These are phyloP conservation scores for Dicorynia guianensis DNA, from an alignment of 306 rosid species.

Conservation along the genomic window DNA sequence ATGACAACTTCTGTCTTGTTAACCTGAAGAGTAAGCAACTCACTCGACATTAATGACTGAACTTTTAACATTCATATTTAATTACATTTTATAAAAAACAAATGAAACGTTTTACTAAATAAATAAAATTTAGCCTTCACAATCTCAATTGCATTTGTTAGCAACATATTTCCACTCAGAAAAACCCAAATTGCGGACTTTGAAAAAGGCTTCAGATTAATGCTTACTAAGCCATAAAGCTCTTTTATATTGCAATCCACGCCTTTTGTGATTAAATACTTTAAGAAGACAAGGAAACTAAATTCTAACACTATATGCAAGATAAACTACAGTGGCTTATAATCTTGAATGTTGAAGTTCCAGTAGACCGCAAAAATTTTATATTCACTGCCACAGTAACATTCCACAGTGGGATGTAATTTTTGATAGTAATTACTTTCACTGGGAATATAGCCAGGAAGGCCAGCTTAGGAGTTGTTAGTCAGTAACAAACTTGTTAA, in stretches of 20 bases:
- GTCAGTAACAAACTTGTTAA: background rate
- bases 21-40: slow-evolving; percentile 62
- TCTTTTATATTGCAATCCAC: slow-evolving; percentile 11
- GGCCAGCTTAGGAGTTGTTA: background rate
- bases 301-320: background rate
- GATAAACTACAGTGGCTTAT: slow-evolving; percentile 8
- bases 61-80: background rate
- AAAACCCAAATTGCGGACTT: background rate
- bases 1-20: slow-evolving; percentile 75
- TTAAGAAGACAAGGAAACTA: background rate
- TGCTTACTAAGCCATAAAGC: slow-evolving; percentile 28
- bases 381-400: background rate
- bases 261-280: slow-evolving; percentile 9
- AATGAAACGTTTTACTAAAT: too few species aligned
- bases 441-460: background rate
- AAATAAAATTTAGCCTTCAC: background rate
- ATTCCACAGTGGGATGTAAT: background rate
- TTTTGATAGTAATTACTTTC: slow-evolving; percentile 13
- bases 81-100: background rate
- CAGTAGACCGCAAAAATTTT: slow-evolving; percentile 12
- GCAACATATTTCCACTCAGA: background rate
- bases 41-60: slow-evolving; percentile 17
- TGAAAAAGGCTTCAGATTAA: slow-evolving; percentile 29
- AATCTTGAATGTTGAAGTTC: slow-evolving; percentile 21
- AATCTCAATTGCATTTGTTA: background rate